Evolutionary conservation across 1,284 basidiomycete species (phyloP), one percentile per base, ranked within the genome.

Genomic region (Ganoderma multipileum): DNA sequence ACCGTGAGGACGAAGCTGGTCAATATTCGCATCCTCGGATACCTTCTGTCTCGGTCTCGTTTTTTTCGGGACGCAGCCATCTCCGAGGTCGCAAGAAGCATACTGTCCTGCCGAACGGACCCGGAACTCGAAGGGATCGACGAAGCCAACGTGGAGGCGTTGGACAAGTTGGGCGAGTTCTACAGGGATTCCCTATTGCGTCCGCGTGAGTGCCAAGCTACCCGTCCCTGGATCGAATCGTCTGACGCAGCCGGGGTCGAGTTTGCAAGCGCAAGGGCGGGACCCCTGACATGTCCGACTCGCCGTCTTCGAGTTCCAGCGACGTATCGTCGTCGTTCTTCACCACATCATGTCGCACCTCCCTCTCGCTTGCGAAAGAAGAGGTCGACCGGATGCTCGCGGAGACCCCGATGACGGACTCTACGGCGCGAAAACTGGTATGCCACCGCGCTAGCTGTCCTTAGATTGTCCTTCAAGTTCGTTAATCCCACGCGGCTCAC

Each of bases 21-120:
- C 55, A 58, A 58, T 9, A 38, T 58, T 33, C 55, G 55, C 33
- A 38, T 58, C 33, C 52, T 58, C 33, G 55, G 55, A n/a, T 18
- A 47, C 7, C 26, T 54, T 28, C 52, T 28, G 12, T 54, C 30
- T 58, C 55, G 38, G 20, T n/a, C 30, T 5, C 8, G n/a, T 23
- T 38, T 36, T 11, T 20, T 38, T 23, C 38, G 33, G 2, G 55
- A 58, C 9, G 7, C 54, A 23, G 55, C 55, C 18, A 58, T 58
- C 20, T 38, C 55, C 33, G 18, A 16, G 16, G 33, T 58, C 2
- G 33, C 55, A 0, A 58, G 18, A 9, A 7, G 28, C 23, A 33
- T 58, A 7, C 1, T 28, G 26, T 54, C 26, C 12, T 33, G 18
- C 33, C 33, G 33, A 20, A 8, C 7, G 30, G 30, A 12, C 28